Evolutionary conservation across 345 rosid genomes (phyloP), one percentile per base, ranked within the genome.

Genomic region (Punica granatum): DNA sequence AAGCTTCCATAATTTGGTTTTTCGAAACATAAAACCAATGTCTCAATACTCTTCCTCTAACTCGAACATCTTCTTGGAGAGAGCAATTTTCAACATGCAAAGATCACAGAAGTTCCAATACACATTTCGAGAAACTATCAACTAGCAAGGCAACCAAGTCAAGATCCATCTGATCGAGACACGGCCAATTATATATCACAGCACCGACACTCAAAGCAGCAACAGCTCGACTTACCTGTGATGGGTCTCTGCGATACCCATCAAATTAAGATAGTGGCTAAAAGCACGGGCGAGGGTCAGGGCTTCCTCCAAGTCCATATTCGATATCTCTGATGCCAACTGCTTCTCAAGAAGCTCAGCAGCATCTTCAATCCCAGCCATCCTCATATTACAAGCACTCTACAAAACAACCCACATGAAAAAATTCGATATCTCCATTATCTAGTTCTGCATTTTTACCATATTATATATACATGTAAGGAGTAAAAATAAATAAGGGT

Each of bases 191-290:
- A 7, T 62, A 25, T 23, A 34, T 4, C 19, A 60, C 19, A 30
- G 37, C 37, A 60, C 35, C 3, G 6, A 70, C 41, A 64, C 26
- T 3, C 44, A 19, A n/a, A n/a, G n/a, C 16, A 31, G 23, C 70
- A 6, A 23, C 30, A 41, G 34, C 34, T 31, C 43, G 23, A 65
- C 37, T 60, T 69, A 90, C 98, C 98, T 80, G 77, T 89, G 98
- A 78, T 93, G 96, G 53, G 97, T 90, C 75, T 93, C 98, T 7
- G 97, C 97, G 69, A 90, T 86, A 60, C 97, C 87, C 98, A 89
- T 93, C 71, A 93, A 73, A 77, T 85, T 93, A 51, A 93, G 98
- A 77, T 84, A 87, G 82, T 93, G 98, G 75, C 94, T 87, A 72
- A 83, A 90, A n/a, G 94, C 87, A 56, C 98, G 97, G 74, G 97